These are phyloP conservation scores for Crucibulum laeve DNA, from an alignment of 768 basidiomycete species.

Conservation along the genomic window DNA sequence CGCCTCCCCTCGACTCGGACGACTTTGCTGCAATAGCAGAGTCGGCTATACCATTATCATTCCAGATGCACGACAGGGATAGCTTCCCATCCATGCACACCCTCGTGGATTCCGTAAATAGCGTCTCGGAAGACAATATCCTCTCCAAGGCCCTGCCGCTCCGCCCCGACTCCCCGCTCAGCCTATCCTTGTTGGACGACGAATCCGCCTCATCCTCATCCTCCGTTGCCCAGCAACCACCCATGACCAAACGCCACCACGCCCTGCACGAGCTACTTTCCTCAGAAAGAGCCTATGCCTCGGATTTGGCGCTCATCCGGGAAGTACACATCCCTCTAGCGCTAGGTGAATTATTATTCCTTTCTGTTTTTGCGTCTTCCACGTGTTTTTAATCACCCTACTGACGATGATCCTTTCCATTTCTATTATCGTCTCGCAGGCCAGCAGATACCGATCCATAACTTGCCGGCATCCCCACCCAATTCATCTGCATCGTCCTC, in stretches of 20 bases:
- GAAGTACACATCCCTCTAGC: slow-evolving; percentile 79
- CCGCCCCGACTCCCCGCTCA: slow-evolving; percentile 22
- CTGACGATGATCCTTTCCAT: slow-evolving; percentile 22
- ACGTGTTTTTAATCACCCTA: slow-evolving; percentile 4
- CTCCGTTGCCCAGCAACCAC: slow-evolving; percentile 11
- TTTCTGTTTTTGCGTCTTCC: slow-evolving; percentile 8
- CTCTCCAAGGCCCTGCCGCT: slow-evolving; percentile 17
- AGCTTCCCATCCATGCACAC: slow-evolving; percentile 19
- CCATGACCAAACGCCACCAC: slow-evolving; percentile 68
- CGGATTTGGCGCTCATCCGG: slow-evolving; percentile 75
- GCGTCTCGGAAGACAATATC: slow-evolving; percentile 11
- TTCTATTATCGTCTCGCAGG: slow-evolving; percentile 16
- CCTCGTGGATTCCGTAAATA: slow-evolving; percentile 18
- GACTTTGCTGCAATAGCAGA: slow-evolving; percentile 20
- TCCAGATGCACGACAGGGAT: slow-evolving; percentile 21
- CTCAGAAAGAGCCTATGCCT: slow-evolving; percentile 78
- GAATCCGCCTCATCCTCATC: slow-evolving; percentile 18
- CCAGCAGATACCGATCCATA: slow-evolving; percentile 26
- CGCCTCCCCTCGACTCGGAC: slow-evolving; percentile 18
- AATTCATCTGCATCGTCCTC: slow-evolving; percentile 47
- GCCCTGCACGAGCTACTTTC: slow-evolving; percentile 75
- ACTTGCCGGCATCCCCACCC: slow-evolving; percentile 41
- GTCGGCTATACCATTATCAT: slow-evolving; percentile 11
- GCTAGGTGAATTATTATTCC: slow-evolving; percentile 44
- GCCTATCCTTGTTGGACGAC: slow-evolving; percentile 17